Conservation (phyloP, 495 filamentous ascomycete genomes). For the Talaromyces stipitatus region DNA sequence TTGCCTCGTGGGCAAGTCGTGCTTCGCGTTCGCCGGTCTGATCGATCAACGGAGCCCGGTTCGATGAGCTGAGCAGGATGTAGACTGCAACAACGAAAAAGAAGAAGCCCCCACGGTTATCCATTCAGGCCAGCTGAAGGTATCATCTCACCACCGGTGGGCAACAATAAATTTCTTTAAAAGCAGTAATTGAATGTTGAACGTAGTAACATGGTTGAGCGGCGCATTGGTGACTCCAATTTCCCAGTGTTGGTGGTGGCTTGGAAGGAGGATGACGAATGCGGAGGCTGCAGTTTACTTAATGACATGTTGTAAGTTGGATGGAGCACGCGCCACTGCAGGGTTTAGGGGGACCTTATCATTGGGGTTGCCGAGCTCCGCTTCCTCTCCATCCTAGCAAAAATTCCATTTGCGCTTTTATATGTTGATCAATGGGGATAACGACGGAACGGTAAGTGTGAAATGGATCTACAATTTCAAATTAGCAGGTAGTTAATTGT, state of each 20-base stretch:
- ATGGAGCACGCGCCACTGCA: not conserved
- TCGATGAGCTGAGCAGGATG: constrained; percentile 39
- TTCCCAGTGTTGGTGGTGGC: not conserved
- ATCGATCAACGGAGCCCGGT: constrained; percentile 35
- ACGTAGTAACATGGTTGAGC: not conserved
- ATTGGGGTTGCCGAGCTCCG: not conserved
- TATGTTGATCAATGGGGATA: not conserved
- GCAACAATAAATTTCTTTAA: not conserved
- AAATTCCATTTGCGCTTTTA: not conserved
- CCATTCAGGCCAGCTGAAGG: constrained; percentile 31
- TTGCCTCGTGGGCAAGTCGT: constrained; percentile 41
- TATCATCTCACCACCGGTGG: constrained; percentile 17
- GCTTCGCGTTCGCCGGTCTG: constrained; percentile 38
- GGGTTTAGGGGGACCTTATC: not conserved
- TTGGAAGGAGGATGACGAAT: not conserved
- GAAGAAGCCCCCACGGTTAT: constrained; percentile 43
- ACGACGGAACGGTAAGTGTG: not conserved
- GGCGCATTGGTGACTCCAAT: not conserved
- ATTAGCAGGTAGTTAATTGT: not conserved
- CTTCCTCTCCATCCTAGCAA: not conserved
- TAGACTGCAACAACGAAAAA: constrained; percentile 43
- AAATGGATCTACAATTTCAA: too few species aligned
- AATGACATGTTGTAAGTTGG: not conserved
- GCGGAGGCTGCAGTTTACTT: not conserved
- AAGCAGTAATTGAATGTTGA: not conserved